These are phyloP conservation scores for Haplosporangium sp. DNA, from an alignment of 371 early-diverging fungal species.

Conservation along the genomic window DNA sequence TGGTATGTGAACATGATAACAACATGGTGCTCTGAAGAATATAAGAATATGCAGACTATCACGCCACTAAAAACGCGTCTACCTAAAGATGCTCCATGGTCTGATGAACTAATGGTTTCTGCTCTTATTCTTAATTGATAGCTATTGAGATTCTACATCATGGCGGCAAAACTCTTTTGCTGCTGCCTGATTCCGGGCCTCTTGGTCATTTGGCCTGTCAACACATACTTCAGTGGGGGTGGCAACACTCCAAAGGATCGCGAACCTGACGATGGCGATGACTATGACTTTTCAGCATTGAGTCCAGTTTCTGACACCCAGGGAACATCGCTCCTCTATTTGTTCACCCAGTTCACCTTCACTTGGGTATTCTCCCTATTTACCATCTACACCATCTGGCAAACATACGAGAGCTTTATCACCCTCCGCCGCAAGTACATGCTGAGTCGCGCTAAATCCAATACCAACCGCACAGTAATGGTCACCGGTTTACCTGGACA, in stretches of 20 bases:
- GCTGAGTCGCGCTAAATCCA: conserved; percentile 60
- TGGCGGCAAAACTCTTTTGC: conserved; percentile 60
- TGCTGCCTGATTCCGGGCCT: conserved; percentile 53
- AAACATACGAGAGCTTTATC: conserved; percentile 70
- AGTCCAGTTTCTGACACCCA: neutral
- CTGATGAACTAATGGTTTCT: too few relatives aligned
- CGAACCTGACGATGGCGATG: neutral
- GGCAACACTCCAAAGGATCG: neutral
- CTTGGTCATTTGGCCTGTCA: conserved; percentile 58
- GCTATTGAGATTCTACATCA: conserved; percentile 63
- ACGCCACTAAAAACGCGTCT: neutral
- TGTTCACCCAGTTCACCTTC: conserved; percentile 70
- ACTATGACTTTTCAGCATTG: neutral
- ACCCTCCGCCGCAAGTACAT: conserved; percentile 64
- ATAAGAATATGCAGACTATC: too few relatives aligned
- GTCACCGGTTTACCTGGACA: conserved; percentile 68
- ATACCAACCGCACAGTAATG: conserved; percentile 69
- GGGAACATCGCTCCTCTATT: conserved; percentile 33
- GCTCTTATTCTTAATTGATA: conserved; percentile 1
- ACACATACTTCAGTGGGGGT: conserved; percentile 40
- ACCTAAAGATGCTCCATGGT: neutral
- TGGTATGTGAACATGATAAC: conserved; percentile 50
- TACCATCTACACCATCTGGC: conserved; percentile 67
- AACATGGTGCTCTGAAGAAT: neutral
- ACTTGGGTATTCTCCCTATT: conserved; percentile 73